Evolutionary conservation across 306 rosid species (phyloP), one percentile per base, ranked within the genome.

Genomic region (Lathyrus tuberosus): DNA sequence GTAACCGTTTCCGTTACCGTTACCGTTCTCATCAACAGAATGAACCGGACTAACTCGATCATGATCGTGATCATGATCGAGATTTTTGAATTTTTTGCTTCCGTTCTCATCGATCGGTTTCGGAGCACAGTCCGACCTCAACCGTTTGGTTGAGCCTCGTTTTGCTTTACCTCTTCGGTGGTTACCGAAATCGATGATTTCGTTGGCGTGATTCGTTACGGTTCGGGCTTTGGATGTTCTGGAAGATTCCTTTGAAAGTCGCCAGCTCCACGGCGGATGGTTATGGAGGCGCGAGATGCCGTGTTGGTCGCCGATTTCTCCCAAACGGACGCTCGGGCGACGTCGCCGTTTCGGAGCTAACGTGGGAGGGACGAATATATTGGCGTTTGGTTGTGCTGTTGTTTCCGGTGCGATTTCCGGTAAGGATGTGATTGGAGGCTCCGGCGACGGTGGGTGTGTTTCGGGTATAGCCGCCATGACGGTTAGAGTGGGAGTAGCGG

Each of bases 251-350:
- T 72, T 86, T 4, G 85, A 70, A 13, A 70, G 54, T 69, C 73
- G 74, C 95, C 91, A 88, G 30, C 78, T 83, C 89, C 89, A 86
- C 1, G 84, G 79, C 5, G 79, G 83, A 35, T 70, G 54, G 28
- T 56, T 75, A 8, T 69, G 61, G 11, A 85, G 83, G 46, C 91
- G 89, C 3, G 72, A 37, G 49, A 82, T 70, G 48, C 82, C 40
- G 47, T 75, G 88, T 58, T 75, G 91, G 31, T 84, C 88, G 14
- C 91, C 96, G 79, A 89, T 86, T 80, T 89, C 91, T 13, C 91
- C 96, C 22, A 89, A 63, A 3, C 96, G 88, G 42, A 89, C 96
- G 75, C 91, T 89, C 8, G 91, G 91, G 16, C 96, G 85, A 18
- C 96, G 89, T 35, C 86, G 96, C 15, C 91, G 85, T 57, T 89